phyloP scores from a whole-genome alignment of 2,329 filamentous ascomycete genomes.

The Xylaria sp. region DNA sequence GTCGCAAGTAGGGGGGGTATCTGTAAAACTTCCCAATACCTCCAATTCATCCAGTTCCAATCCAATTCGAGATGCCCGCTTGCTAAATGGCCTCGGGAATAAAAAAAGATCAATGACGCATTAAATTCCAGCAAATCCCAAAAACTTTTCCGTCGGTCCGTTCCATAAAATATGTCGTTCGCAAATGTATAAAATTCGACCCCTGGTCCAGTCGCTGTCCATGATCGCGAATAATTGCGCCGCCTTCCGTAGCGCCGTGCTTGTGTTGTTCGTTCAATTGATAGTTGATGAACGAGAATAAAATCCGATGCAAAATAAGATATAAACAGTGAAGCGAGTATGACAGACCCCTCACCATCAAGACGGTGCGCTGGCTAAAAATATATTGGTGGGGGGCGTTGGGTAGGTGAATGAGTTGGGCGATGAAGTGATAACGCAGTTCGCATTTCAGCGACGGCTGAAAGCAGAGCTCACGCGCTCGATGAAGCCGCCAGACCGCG shows the following conservation, averaged over 20 bases:
- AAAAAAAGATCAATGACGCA: background rate
- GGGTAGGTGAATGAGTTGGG: background rate
- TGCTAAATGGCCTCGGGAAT: conserved; percentile 15
- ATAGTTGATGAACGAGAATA: background rate
- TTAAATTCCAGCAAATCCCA: conserved; percentile 3
- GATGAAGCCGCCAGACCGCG: conserved; percentile 52
- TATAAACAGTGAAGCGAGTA: conserved; percentile 14
- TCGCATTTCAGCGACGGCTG: conserved; percentile 44
- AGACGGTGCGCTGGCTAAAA: background rate
- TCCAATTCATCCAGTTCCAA: background rate
- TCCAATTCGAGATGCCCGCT: conserved; percentile 27
- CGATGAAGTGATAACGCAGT: background rate
- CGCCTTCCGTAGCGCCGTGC: conserved; percentile 33
- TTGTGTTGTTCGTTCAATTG: conserved; percentile 13
- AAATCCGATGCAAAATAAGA: background rate
- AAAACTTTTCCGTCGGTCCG: conserved; percentile 8
- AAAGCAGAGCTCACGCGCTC: conserved; percentile 55
- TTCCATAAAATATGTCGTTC: conserved; percentile 2
- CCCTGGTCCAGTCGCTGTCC: background rate
- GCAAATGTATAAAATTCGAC: background rate
- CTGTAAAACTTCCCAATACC: conserved; percentile 26
- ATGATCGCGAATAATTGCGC: conserved; percentile 1
- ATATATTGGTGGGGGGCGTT: background rate
- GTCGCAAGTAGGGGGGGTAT: conserved; percentile 29
- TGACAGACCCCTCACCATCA: background rate